Conservation (phyloP, 805 yeast genomes). For the Metschnikowia reukaufii region DNA sequence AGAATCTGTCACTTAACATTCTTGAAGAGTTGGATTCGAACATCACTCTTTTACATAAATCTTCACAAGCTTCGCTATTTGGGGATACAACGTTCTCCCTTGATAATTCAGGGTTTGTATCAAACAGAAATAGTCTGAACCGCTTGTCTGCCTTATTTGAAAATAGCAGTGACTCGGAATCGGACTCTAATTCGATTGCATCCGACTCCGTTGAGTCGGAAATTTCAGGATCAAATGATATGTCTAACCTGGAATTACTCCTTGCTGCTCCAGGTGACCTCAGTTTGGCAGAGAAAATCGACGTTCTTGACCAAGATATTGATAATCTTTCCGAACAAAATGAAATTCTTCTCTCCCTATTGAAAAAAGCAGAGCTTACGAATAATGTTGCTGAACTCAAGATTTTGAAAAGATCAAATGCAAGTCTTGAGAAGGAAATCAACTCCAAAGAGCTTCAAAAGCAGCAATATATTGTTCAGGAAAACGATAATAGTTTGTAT, state of each 20-base stretch:
- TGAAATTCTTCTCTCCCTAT: constrained; percentile 61
- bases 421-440: constrained; percentile 70
- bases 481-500: constrained; percentile 72
- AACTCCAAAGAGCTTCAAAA: constrained; percentile 68
- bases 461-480: constrained; percentile 82
- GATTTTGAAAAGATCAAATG: constrained; percentile 64
- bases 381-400: constrained; percentile 70
- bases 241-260: constrained; percentile 35
- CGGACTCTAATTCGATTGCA: constrained; percentile 33
- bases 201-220: constrained; percentile 22
- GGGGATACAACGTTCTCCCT: constrained; percentile 6
- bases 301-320: constrained; percentile 55
- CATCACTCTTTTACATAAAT: neutral
- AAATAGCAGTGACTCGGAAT: constrained; percentile 32
- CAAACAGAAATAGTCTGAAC: constrained; percentile 9
- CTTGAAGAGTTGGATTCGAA: constrained; percentile 3
- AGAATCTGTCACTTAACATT: neutral
- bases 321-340: constrained; percentile 60
- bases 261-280: constrained; percentile 70
- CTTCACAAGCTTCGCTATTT: constrained; percentile 11
- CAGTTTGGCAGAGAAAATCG: constrained; percentile 65
- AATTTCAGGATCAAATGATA: constrained; percentile 5
- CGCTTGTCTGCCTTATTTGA: constrained; percentile 36
- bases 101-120: constrained; percentile 4
- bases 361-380: constrained; percentile 81